Evolutionary conservation across 2,329 filamentous ascomycete genomes (phyloP).

Genomic region (Xylaria sp.): DNA sequence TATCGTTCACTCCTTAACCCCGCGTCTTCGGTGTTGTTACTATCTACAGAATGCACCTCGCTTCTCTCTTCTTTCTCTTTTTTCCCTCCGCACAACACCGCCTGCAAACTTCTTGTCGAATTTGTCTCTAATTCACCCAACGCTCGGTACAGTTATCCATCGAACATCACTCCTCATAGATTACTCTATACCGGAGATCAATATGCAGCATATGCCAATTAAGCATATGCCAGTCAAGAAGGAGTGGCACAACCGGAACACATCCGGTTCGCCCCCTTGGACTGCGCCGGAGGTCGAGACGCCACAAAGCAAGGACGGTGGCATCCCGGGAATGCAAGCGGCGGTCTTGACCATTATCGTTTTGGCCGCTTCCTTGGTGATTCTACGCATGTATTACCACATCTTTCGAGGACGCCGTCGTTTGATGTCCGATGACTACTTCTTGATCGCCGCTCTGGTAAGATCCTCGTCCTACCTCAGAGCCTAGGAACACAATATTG

Average conservation of each 20-base stretch:
- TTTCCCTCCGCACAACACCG: background rate
- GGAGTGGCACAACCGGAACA: conserved; percentile 17
- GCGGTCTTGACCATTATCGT: conserved; percentile 24
- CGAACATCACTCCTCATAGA: no score
- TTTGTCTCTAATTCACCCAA: no score
- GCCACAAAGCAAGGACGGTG: conserved; percentile 11
- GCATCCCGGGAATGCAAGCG: conserved; percentile 15
- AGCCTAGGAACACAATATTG: background rate
- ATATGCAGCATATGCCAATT: no score
- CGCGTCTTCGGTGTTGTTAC: background rate
- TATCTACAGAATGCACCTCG: background rate
- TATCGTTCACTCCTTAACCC: background rate
- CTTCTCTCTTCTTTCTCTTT: background rate
- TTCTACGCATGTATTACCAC: conserved; percentile 34
- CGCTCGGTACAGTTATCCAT: no score
- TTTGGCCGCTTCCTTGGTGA: conserved; percentile 24
- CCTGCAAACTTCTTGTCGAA: background rate
- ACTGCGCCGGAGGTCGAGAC: conserved; percentile 32
- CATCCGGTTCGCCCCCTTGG: background rate
- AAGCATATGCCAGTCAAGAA: background rate
- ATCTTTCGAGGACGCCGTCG: conserved; percentile 28
- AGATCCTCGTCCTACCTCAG: background rate
- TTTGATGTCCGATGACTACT: conserved; percentile 36
- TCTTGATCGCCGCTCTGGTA: conserved; percentile 38
- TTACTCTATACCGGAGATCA: no score